Percentiles rank a stretch among this genome's conserved stretches.
These are phyloP conservation scores for Beauveria rudraprayagi DNA, from an alignment of 2,329 filamentous ascomycete genomes.

Conservation along the genomic window DNA sequence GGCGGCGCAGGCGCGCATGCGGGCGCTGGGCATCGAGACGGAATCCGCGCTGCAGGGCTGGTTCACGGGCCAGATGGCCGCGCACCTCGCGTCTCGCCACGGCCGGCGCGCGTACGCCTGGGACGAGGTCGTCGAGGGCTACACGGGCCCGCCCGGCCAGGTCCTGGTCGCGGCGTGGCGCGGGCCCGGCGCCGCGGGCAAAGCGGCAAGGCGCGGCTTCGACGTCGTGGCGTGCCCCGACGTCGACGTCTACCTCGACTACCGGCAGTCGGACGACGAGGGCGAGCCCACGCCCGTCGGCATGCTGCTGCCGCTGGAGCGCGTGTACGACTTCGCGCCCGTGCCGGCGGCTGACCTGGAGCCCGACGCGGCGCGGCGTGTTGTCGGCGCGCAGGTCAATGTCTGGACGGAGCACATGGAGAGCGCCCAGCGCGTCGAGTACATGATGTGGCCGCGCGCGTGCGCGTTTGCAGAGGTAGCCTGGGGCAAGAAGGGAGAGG, in stretches of 20 bases:
- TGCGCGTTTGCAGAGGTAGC: conserved; percentile 15
- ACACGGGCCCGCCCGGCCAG: conserved; percentile 8
- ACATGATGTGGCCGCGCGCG: conserved; percentile 13
- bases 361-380: conserved; percentile 5
- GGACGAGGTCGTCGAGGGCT: conserved; percentile 15
- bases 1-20: conserved; percentile 11
- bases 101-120: conserved; percentile 14
- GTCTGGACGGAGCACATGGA: conserved; percentile 17
- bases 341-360: conserved; percentile 11
- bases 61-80: conserved; percentile 14
- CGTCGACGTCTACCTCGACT: conserved; percentile 14
- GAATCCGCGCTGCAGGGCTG: conserved; percentile 14
- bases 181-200: conserved; percentile 12
- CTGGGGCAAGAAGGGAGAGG: conserved; percentile 10
- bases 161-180: conserved; percentile 14
- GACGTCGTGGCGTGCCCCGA: conserved; percentile 15
- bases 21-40: conserved; percentile 11
- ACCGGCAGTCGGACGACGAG: conserved; percentile 15
- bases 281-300: conserved; percentile 14
- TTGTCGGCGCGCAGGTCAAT: conserved; percentile 15
- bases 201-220: conserved; percentile 15
- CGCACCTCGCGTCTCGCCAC: conserved; percentile 10
- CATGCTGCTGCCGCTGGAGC: conserved; percentile 12
- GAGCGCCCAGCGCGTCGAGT: conserved; percentile 14
- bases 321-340: conserved; percentile 13